Evolutionary conservation across 1,139 yeast species (phyloP), one percentile per base, ranked within the genome.

Genomic region (Magnusiomyces ingens): DNA sequence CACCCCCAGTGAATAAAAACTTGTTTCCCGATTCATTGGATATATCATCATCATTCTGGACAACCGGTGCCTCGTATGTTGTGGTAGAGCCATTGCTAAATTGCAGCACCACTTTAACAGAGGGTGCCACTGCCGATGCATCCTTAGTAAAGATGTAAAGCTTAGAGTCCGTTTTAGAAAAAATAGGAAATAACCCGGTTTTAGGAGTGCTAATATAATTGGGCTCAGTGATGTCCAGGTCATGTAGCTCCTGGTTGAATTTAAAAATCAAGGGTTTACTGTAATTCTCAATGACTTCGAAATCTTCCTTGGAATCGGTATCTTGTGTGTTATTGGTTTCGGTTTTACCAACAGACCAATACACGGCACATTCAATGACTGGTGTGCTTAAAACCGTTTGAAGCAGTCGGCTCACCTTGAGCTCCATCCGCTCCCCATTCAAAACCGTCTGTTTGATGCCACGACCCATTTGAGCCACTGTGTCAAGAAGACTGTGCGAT

Each of bases 401-500:
- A 2, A 49, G 36, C 17, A 53, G 37, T 12, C 47, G 18, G 13
- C 49, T 48, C 5, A 53, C 48, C 15, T 53, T 53, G n/a, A 41
- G 19, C n/a, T 51, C 56, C 51, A 53, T 53, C 8, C 44, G 19
- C 29, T 53, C 56, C 1, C 21, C 44, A 29, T 35, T 42, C 45
- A 51, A 40, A 17, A 53, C 52, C 1, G 21, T 26, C 19, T 50
- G 53, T 26, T 49, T 49, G 48, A 21, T 44, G 37, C 56, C 56
- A 17, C 42, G 26, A 11, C 56, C 56, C 5, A 44, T 38, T 1
- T 15, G 11, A 2, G 50, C 52, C n/a, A 53, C n/a, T 4, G 40
- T n/a, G 17, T 51, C 48, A n/a, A 51, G 32, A 22, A 53, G 42
- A 0, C 48, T 54, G 29, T 51, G 53, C 6, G 56, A 53, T 32